A percentile compares a stretch with the other conserved stretches of the same genome.
Conservation (phyloP, 176 grass and related monocot genomes). For the Aegilops bicornis region DNA sequence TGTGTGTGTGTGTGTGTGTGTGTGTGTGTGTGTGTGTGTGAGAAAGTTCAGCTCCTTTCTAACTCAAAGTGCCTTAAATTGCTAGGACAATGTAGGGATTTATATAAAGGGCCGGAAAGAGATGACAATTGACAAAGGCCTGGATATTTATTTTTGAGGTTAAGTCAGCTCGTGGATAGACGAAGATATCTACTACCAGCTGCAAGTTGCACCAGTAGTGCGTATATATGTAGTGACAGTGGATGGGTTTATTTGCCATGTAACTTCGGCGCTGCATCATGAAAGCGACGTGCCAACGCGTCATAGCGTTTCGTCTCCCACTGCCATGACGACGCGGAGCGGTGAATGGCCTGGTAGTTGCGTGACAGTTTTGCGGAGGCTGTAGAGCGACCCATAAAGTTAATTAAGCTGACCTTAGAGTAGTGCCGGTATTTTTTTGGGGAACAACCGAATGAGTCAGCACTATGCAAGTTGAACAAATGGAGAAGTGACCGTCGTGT, state of each 20-base stretch:
- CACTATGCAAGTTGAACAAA: not conserved
- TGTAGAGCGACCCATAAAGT: not conserved
- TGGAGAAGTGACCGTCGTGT: not conserved
- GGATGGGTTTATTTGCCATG: not conserved
- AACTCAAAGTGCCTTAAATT: not conserved
- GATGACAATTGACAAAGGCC: not conserved
- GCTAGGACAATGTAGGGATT: not conserved
- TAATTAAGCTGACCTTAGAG: constrained; percentile 17
- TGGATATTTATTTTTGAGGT: not conserved
- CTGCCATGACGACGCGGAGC: not conserved
- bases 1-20: too few species aligned
- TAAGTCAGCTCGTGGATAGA: constrained; percentile 21
- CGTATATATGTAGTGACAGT: not conserved
- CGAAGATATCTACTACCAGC: not conserved
- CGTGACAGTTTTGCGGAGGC: not conserved
- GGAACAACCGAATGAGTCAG: too few species aligned
- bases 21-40: not conserved
- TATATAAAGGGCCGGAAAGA: not conserved
- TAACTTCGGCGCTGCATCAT: not conserved
- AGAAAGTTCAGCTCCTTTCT: not conserved
- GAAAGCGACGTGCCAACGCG: constrained; percentile 4
- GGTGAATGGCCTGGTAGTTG: not conserved
- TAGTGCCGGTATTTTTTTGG: not conserved
- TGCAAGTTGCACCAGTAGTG: not conserved
- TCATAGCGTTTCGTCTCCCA: not conserved